phyloP scores from a whole-genome alignment of 1,139 yeast species.

The Trichomonascaceae sp. region DNA sequence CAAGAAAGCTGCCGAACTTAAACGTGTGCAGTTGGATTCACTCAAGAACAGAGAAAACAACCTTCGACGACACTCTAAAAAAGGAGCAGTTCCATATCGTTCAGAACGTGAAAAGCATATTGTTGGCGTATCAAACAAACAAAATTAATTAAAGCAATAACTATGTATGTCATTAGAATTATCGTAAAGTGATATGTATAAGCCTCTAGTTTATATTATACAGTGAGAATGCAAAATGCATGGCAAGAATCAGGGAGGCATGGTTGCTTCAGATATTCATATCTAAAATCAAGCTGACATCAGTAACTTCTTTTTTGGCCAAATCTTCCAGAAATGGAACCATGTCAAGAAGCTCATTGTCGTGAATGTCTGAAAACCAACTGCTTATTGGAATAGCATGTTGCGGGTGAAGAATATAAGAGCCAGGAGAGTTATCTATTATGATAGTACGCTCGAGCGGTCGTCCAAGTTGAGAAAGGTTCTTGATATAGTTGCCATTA shows the following conservation, averaged over 20 bases:
- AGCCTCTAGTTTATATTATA: neutral
- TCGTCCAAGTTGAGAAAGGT: slow-evolving; percentile 87
- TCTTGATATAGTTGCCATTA: slow-evolving; percentile 92
- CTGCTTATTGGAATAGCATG: slow-evolving; percentile 97
- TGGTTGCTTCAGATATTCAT: slow-evolving; percentile 14
- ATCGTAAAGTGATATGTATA: neutral
- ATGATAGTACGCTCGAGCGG: slow-evolving; percentile 81
- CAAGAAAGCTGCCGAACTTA: slow-evolving; percentile 84
- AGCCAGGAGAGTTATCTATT: slow-evolving; percentile 95
- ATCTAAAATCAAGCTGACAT: slow-evolving; percentile 40
- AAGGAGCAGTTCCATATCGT: slow-evolving; percentile 53
- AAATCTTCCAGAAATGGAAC: slow-evolving; percentile 87
- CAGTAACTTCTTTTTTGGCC: slow-evolving; percentile 59
- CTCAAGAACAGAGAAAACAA: slow-evolving; percentile 77
- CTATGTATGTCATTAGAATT: neutral
- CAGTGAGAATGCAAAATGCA: slow-evolving; percentile 1
- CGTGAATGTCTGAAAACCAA: slow-evolving; percentile 98
- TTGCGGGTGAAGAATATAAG: slow-evolving; percentile 93
- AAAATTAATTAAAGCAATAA: slow-evolving; percentile 14
- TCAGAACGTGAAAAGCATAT: slow-evolving; percentile 79
- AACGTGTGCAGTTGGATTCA: slow-evolving; percentile 63
- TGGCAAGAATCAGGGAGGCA: neutral
- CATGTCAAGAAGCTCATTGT: slow-evolving; percentile 86
- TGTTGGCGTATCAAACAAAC: slow-evolving; percentile 69
- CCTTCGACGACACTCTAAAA: slow-evolving; percentile 68